phyloP scores from a whole-genome alignment of 495 filamentous ascomycete genomes.

The Oidiodendron maius region DNA sequence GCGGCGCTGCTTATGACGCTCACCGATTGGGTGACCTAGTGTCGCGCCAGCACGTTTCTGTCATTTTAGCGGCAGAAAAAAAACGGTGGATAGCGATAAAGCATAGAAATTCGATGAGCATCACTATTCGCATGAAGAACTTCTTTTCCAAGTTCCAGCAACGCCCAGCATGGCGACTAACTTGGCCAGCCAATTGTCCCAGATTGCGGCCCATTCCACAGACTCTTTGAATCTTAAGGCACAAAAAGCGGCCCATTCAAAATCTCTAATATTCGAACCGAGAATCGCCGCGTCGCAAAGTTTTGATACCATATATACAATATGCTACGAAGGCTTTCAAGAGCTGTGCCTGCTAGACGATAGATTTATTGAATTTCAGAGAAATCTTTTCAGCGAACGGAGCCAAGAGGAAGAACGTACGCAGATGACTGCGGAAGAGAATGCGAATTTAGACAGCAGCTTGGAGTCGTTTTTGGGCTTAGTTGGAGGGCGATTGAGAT shows the following conservation, averaged over 20 bases:
- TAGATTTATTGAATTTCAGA: conserved; percentile 63
- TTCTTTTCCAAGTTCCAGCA: background rate
- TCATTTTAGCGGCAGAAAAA: conserved; percentile 3
- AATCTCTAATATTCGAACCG: conserved; percentile 86
- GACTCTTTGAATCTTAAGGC: conserved; percentile 82
- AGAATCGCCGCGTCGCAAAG: conserved; percentile 76
- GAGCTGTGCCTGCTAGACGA: conserved; percentile 83
- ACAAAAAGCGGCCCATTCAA: conserved; percentile 80
- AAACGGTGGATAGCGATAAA: conserved; percentile 7
- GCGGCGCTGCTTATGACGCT: too few relatives aligned
- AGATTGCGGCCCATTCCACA: conserved; percentile 71
- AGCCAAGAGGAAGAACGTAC: conserved; percentile 82
- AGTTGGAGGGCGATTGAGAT: conserved; percentile 63
- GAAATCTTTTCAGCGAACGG: conserved; percentile 80
- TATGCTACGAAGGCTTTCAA: conserved; percentile 82
- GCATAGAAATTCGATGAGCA: background rate
- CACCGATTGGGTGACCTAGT: too few relatives aligned
- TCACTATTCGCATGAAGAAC: background rate
- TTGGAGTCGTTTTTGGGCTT: conserved; percentile 77
- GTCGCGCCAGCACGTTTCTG: too few relatives aligned
- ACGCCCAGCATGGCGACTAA: conserved; percentile 62
- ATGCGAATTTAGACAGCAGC: conserved; percentile 68
- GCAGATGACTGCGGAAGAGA: conserved; percentile 75
- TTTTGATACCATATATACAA: conserved; percentile 78
- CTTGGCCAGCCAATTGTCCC: conserved; percentile 73